These are phyloP conservation scores for Phlebopus sp. DNA, from an alignment of 1,284 basidiomycete genomes.

Conservation along the genomic window DNA sequence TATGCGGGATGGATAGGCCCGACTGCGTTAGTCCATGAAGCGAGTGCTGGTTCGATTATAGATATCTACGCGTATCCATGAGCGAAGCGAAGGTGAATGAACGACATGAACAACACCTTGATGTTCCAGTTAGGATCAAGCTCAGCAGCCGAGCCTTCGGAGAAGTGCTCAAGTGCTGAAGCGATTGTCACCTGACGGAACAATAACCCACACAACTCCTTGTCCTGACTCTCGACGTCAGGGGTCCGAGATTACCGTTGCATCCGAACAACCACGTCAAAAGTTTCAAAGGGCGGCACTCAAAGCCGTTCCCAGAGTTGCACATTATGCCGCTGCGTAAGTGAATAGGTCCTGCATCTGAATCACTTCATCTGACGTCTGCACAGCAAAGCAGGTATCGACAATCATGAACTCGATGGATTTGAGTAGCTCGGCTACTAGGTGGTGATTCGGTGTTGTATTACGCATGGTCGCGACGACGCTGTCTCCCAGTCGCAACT, in stretches of 20 bases:
- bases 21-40: constrained; percentile 3
- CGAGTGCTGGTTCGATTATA: constrained; percentile 25
- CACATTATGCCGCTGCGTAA: constrained; percentile 30
- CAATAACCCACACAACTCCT: no score
- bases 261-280: constrained; percentile 24
- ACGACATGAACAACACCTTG: constrained; percentile 15
- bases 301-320: constrained; percentile 14
- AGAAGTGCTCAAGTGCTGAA: constrained; percentile 28
- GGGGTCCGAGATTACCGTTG: constrained; percentile 16
- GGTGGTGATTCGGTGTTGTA: constrained; percentile 14
- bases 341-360: constrained; percentile 6
- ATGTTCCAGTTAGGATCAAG: constrained; percentile 30
- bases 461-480: constrained; percentile 25
- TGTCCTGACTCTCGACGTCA: no score
- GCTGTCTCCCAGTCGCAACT: constrained; percentile 22
- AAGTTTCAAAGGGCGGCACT: constrained; percentile 22
- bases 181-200: constrained; percentile 12
- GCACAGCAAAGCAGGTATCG: no score
- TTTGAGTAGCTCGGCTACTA: constrained; percentile 18
- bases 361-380: constrained; percentile 20
- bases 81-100: neutral
- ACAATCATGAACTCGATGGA: no score
- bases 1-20: constrained; percentile 24
- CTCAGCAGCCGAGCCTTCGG: constrained; percentile 24
- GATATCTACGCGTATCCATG: constrained; percentile 19